Percentiles rank a stretch among this genome's conserved stretches.
Evolutionary conservation across 202 grass and related monocot genomes (phyloP).

Genomic region (Miscanthus sacchariflorus): DNA sequence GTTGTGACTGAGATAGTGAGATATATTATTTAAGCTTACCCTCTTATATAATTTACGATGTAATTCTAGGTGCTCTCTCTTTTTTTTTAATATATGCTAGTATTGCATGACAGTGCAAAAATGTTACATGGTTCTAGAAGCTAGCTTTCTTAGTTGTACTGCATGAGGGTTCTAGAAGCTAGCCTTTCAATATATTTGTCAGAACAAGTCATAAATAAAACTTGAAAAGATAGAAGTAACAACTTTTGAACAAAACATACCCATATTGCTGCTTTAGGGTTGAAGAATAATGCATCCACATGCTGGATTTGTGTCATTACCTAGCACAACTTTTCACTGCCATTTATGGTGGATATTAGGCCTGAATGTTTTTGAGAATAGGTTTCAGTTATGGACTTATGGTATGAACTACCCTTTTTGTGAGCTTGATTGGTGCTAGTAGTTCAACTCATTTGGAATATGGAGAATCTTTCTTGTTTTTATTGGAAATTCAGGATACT

Average conservation of each 20-base stretch:
- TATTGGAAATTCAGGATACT: neutral
- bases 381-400: neutral
- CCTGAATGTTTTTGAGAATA: too few species aligned
- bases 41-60: neutral
- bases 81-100: constrained; percentile 10
- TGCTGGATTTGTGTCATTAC: too few species aligned
- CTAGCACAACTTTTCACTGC: too few species aligned
- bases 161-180: too few species aligned
- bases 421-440: constrained; percentile 3
- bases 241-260: neutral
- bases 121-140: neutral
- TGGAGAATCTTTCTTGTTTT: constrained; percentile 16
- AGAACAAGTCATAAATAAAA: neutral
- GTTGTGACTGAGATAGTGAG: neutral
- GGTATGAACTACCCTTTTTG: neutral
- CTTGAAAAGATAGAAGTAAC: neutral
- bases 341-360: too few species aligned
- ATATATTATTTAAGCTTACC: constrained; percentile 16
- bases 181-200: neutral
- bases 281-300: too few species aligned
- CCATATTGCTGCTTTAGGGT: too few species aligned
- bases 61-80: neutral
- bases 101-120: constrained; percentile 16
- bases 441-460: neutral
- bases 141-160: neutral